These are phyloP conservation scores for Fusarium beomiforme DNA, from an alignment of 2,329 filamentous ascomycete species.

Conservation along the genomic window DNA sequence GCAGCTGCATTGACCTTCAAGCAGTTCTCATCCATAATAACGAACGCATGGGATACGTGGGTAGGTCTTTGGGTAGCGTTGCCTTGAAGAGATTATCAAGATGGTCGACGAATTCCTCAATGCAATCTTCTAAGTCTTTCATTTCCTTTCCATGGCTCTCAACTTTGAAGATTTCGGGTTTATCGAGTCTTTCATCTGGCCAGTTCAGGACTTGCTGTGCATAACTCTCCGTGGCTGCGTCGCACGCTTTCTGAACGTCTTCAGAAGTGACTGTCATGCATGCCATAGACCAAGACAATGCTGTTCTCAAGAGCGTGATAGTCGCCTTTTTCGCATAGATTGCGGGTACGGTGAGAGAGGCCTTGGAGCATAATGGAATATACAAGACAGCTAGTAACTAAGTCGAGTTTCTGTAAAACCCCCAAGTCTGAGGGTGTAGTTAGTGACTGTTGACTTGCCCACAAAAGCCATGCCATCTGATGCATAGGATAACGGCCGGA, in stretches of 20 bases:
- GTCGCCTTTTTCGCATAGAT: neutral
- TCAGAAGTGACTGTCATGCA: rapidly evolving
- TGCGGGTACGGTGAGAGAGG: neutral
- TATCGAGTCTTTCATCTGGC: neutral
- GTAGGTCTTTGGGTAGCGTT: neutral
- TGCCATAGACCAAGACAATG: rapidly evolving
- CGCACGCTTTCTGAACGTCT: neutral
- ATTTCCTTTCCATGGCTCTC: rapidly evolving
- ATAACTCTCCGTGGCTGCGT: neutral
- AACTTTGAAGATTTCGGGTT: neutral
- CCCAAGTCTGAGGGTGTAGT: too few relatives aligned
- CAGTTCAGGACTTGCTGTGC: neutral
- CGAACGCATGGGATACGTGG: neutral
- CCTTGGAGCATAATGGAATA: neutral
- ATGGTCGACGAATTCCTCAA: rapidly evolving
- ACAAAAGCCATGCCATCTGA: too few relatives aligned
- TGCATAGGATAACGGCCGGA: too few relatives aligned
- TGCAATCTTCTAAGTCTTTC: rapidly evolving
- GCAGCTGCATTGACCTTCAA: rapidly evolving
- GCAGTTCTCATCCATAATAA: neutral
- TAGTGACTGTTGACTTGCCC: too few relatives aligned
- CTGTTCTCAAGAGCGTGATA: neutral
- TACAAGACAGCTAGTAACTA: too few relatives aligned
- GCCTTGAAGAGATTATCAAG: neutral
- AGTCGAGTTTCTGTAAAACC: too few relatives aligned